Evolutionary conservation across 2,329 filamentous ascomycete species (phyloP).

Genomic region (Lasiodiplodia hormozganensis): DNA sequence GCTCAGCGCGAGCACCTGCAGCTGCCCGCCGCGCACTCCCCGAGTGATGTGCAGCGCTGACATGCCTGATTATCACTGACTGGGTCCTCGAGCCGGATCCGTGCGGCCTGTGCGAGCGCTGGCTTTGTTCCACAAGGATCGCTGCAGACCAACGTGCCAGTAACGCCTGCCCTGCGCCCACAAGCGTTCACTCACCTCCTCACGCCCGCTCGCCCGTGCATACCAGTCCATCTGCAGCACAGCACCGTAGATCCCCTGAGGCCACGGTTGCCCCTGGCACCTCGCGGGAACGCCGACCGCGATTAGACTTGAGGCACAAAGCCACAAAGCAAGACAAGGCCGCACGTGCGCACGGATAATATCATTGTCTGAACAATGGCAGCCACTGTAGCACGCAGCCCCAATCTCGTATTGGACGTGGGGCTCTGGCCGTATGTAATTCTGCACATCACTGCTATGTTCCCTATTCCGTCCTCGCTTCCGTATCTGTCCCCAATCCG

Average conservation of each 20-base stretch:
- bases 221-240: conserved; percentile 3
- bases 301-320: neutral
- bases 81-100: conserved; percentile 11
- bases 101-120: conserved; percentile 21
- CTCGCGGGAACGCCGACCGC: neutral
- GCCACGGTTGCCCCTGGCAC: conserved; percentile 5
- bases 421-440: neutral
- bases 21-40: conserved; percentile 9
- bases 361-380: neutral
- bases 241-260: conserved; percentile 12
- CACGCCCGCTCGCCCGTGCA: neutral
- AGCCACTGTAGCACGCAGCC: neutral
- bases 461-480: conserved; percentile 10
- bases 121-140: conserved; percentile 21
- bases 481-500: conserved; percentile 6
- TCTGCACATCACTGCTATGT: conserved; percentile 4
- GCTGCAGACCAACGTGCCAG: neutral
- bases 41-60: conserved; percentile 21
- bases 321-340: neutral
- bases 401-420: neutral
- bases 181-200: neutral
- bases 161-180: neutral
- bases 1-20: conserved; percentile 17
- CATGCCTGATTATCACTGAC: conserved; percentile 15
- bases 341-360: neutral